Conservation (phyloP, 192 early-diverging fungal species). For the Umbelopsis sp. region DNA sequence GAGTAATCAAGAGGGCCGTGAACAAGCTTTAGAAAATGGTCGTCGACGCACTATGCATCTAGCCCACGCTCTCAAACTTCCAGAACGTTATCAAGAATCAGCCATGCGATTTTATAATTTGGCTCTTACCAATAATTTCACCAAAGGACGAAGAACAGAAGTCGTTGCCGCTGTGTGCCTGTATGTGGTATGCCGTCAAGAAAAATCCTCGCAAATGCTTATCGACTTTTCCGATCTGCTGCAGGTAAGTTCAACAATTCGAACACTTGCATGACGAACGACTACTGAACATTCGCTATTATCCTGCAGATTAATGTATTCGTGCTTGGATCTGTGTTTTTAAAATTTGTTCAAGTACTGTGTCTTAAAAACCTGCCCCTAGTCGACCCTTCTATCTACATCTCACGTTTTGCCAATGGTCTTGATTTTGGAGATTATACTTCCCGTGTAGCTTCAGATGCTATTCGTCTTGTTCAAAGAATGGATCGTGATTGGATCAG, state of each 20-base stretch:
- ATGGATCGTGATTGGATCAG: constrained; percentile 97
- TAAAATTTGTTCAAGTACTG: constrained; percentile 70
- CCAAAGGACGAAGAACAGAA: constrained; percentile 74
- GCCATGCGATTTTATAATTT: constrained; percentile 88
- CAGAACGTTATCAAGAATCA: constrained; percentile 73
- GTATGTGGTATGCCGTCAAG: constrained; percentile 87
- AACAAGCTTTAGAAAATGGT: constrained; percentile 68
- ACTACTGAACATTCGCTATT: background rate
- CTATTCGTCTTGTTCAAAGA: constrained; percentile 78
- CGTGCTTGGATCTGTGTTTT: constrained; percentile 82
- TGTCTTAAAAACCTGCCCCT: constrained; percentile 60
- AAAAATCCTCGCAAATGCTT: constrained; percentile 87
- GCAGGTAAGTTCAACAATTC: constrained; percentile 47
- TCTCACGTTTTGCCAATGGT: constrained; percentile 84
- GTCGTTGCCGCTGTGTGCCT: constrained; percentile 88
- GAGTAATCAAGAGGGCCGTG: constrained; percentile 63
- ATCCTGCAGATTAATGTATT: constrained; percentile 76
- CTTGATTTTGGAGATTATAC: constrained; percentile 93
- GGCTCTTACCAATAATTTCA: constrained; percentile 80
- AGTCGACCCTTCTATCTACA: constrained; percentile 93
- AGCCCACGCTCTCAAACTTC: constrained; percentile 71
- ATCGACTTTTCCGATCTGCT: constrained; percentile 95
- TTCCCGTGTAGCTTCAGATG: constrained; percentile 75
- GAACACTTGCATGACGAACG: background rate
- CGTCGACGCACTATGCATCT: constrained; percentile 74